Percentiles rank a stretch among this genome's conserved stretches.
These are phyloP conservation scores for Cystofilobasidium ferigula DNA, from an alignment of 768 basidiomycete species.

Conservation along the genomic window DNA sequence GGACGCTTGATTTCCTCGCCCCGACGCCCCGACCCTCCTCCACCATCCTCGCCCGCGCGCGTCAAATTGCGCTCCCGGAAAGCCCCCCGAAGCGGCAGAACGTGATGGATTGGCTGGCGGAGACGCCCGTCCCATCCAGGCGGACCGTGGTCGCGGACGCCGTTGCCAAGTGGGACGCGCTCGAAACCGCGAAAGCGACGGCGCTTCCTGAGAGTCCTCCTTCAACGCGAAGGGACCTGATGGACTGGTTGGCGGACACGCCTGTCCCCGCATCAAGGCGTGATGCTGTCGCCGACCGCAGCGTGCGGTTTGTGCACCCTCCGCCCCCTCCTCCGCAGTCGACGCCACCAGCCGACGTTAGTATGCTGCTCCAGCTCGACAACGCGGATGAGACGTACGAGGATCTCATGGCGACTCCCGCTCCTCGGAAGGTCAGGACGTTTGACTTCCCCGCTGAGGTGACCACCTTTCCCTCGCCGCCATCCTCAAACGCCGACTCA, in stretches of 20 bases:
- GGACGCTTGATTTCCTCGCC: background rate
- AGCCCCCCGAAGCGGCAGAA: background rate
- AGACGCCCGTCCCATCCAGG: background rate
- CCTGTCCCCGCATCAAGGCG: background rate
- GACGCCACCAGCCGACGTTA: no score
- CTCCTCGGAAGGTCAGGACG: background rate
- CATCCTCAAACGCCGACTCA: background rate
- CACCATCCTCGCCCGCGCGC: background rate
- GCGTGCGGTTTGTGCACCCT: background rate
- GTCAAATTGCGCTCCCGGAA: background rate
- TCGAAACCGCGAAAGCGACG: no score
- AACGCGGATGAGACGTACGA: background rate
- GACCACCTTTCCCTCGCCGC: background rate
- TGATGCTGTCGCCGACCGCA: background rate
- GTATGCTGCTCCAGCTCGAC: no score
- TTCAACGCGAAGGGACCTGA: background rate
- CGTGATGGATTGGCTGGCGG: constrained; percentile 1
- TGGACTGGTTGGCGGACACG: background rate
- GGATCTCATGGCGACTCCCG: background rate
- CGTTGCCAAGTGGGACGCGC: no score
- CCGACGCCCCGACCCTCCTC: background rate
- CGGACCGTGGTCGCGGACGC: no score
- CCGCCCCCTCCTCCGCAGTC: no score
- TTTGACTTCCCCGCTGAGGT: background rate
- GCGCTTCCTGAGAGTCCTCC: background rate